A percentile compares a stretch with the other conserved stretches of the same genome.
Conservation (phyloP, 371 early-diverging fungal species). For the Lichtheimia ramosa region DNA sequence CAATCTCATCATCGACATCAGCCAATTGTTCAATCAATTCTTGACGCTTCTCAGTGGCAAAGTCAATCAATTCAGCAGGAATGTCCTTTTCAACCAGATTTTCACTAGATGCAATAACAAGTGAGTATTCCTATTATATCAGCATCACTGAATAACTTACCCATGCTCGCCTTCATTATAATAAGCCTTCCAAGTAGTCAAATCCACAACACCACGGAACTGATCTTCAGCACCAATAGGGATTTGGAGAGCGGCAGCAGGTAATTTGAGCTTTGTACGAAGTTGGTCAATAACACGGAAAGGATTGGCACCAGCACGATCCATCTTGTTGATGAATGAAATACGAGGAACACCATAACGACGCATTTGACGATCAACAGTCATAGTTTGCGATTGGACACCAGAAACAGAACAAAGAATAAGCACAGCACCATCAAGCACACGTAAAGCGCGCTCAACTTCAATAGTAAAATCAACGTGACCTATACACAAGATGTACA, state of each 20-base stretch:
- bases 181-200: conserved; percentile 83
- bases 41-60: conserved; percentile 71
- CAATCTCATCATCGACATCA: conserved; percentile 87
- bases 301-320: conserved; percentile 94
- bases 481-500: conserved; percentile 37
- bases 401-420: conserved; percentile 87
- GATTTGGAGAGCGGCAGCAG: conserved; percentile 91
- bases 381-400: conserved; percentile 94
- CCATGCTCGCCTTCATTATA: conserved; percentile 91
- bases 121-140: neutral
- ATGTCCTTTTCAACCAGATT: conserved; percentile 68
- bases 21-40: conserved; percentile 85
- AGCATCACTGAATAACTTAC: conserved; percentile 32
- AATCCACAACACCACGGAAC: conserved; percentile 92
- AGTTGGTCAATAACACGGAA: conserved; percentile 90
- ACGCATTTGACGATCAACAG: conserved; percentile 95
- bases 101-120: conserved; percentile 46
- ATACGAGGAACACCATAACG: conserved; percentile 87
- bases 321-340: conserved; percentile 91
- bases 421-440: conserved; percentile 87
- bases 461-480: conserved; percentile 95
- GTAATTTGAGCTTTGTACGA: conserved; percentile 83
- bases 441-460: conserved; percentile 89
- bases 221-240: conserved; percentile 92
- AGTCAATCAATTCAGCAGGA: conserved; percentile 76